These are phyloP conservation scores for Beta vulgaris DNA, from an alignment of 148 eudicot species.

Conservation along the genomic window DNA sequence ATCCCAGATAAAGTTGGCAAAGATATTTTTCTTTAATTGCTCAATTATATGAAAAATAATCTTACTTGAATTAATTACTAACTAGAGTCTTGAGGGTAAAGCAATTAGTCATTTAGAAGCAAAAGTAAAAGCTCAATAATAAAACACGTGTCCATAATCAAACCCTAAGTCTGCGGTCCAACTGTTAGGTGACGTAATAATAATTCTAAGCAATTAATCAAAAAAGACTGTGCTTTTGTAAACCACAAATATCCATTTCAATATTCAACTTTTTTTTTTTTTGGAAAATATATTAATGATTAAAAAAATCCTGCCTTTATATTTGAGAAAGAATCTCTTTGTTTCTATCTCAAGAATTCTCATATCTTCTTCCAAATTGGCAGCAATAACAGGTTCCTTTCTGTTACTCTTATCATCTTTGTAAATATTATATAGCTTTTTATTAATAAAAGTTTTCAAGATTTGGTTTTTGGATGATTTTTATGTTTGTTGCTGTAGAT, in stretches of 20 bases:
- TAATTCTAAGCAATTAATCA: not conserved
- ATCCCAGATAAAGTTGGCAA: no score
- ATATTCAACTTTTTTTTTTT: constrained; percentile 6
- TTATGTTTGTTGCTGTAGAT: constrained; percentile 7
- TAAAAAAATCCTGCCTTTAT: constrained; percentile 22
- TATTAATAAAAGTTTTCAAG: not conserved
- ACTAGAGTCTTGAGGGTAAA: constrained; percentile 5
- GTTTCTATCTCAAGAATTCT: constrained; percentile 20
- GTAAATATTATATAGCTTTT: constrained; percentile 15
- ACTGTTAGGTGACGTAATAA: constrained; percentile 22
- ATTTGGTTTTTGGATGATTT: constrained; percentile 8
- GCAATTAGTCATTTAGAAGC: constrained; percentile 21
- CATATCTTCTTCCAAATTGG: constrained; percentile 18
- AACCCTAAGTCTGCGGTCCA: constrained; percentile 4
- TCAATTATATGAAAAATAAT: no score
- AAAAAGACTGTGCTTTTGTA: constrained; percentile 4
- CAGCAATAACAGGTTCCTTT: constrained; percentile 27
- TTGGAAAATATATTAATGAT: not conserved
- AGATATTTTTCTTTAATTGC: no score
- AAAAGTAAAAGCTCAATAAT: constrained; percentile 13
- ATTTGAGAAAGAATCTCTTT: constrained; percentile 11
- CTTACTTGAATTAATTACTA: not conserved
- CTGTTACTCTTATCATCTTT: constrained; percentile 11
- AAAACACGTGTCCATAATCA: constrained; percentile 23
- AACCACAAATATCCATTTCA: constrained; percentile 34